Conservation (phyloP, 1,284 basidiomycete genomes). For the Anthracocystis panici-leucophaei region DNA sequence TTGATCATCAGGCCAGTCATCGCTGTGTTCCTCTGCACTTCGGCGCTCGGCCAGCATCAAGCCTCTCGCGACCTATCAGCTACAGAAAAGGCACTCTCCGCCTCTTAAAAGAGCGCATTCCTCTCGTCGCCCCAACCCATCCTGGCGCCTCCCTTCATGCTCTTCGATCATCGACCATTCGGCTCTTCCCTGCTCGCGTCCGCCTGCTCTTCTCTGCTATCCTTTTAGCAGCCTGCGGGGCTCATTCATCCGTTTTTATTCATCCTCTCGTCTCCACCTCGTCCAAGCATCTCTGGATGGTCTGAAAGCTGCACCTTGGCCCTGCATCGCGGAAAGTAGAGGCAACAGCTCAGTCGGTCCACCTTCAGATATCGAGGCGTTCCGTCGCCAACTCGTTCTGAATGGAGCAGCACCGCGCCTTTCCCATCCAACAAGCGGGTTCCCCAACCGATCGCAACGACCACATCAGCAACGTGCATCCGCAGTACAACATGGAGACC, state of each 20-base stretch:
- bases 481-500: constrained; percentile 31
- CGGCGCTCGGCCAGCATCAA: not conserved
- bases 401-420: constrained; percentile 32
- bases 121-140: not conserved
- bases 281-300: constrained; percentile 11
- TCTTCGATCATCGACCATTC: not conserved
- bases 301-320: not conserved
- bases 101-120: not conserved
- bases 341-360: constrained; percentile 13
- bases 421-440: constrained; percentile 14
- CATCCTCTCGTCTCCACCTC: not conserved
- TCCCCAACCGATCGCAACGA: not conserved
- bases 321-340: constrained; percentile 1
- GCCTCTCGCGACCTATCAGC: not conserved
- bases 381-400: constrained; percentile 7
- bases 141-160: not conserved
- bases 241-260: not conserved
- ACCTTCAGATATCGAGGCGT: constrained; percentile 11
- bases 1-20: not conserved
- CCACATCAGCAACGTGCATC: constrained; percentile 1
- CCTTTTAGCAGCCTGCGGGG: not conserved
- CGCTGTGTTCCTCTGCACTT: not conserved
- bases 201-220: not conserved
- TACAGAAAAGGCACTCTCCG: not conserved
- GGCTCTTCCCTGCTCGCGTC: not conserved